A percentile compares a stretch with the other conserved stretches of the same genome.
Evolutionary conservation across 179 eudicot species (phyloP).

Genomic region (Nepenthes alata): DNA sequence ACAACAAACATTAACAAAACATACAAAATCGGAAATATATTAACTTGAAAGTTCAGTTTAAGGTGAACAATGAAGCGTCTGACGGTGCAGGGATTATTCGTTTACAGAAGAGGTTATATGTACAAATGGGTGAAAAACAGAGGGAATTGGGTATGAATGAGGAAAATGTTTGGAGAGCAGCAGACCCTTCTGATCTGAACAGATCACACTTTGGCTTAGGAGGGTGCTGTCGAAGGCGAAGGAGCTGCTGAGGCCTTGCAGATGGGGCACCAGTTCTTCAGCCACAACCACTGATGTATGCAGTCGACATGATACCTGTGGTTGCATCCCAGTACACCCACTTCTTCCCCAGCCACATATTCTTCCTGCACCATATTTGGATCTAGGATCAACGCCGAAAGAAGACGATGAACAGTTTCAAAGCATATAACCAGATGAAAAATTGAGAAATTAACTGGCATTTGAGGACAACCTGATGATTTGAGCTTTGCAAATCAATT

Average conservation of each 20-base stretch:
- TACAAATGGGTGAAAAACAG: slow-evolving; percentile 3
- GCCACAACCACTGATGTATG: slow-evolving; percentile 57
- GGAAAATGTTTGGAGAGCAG: background rate
- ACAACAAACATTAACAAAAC: too few relatives aligned
- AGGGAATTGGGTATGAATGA: slow-evolving; percentile 11
- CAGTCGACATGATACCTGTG: slow-evolving; percentile 58
- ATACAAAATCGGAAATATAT: too few relatives aligned
- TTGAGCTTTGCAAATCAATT: too few relatives aligned
- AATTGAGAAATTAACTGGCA: too few relatives aligned
- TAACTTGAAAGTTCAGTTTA: too few relatives aligned
- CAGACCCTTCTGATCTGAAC: background rate
- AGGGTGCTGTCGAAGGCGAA: slow-evolving; percentile 10
- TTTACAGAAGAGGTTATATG: slow-evolving; percentile 4
- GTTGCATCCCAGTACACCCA: slow-evolving; percentile 49
- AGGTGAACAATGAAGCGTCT: too few relatives aligned
- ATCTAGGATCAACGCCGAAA: background rate
- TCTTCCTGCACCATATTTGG: slow-evolving; percentile 52
- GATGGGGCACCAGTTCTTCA: slow-evolving; percentile 95
- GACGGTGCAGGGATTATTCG: background rate
- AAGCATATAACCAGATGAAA: too few relatives aligned
- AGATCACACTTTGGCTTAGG: background rate
- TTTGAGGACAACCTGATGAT: too few relatives aligned
- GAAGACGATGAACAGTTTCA: background rate
- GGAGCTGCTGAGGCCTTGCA: slow-evolving; percentile 65
- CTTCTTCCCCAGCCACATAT: slow-evolving; percentile 43